Conservation (phyloP, 2,329 filamentous ascomycete genomes). For the Paecilomyces niveus region DNA sequence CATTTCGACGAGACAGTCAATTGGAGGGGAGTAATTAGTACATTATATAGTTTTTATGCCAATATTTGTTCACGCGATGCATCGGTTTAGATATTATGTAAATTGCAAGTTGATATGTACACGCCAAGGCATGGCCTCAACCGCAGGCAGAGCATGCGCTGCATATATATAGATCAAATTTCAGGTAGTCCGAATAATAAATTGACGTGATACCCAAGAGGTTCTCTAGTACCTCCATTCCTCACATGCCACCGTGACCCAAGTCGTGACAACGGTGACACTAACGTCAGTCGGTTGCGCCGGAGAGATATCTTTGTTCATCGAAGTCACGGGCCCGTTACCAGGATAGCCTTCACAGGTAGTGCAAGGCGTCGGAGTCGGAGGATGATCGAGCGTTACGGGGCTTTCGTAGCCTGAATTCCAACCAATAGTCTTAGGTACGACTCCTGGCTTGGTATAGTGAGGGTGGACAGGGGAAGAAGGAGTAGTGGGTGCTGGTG, state of each 20-base stretch:
- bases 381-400: constrained; percentile 12
- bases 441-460: constrained; percentile 14
- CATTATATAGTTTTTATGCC: no score
- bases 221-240: background rate
- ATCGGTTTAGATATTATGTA: no score
- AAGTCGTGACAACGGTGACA: background rate
- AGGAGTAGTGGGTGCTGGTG: constrained; percentile 6
- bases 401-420: constrained; percentile 18
- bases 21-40: no score
- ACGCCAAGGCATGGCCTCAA: no score
- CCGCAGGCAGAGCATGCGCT: no score
- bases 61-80: no score
- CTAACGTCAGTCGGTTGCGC: background rate
- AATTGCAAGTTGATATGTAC: no score
- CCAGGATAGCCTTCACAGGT: background rate
- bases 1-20: no score
- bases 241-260: background rate
- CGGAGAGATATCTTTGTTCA: background rate
- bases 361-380: background rate
- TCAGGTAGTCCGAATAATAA: background rate
- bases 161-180: no score
- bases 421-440: constrained; percentile 21
- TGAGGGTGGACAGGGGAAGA: constrained; percentile 1
- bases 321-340: background rate
- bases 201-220: background rate